Percentiles rank a stretch among this genome's conserved stretches.
Evolutionary conservation across 352 stramenopile genomes (phyloP).

Genomic region (Globisporangium cederbergense): DNA sequence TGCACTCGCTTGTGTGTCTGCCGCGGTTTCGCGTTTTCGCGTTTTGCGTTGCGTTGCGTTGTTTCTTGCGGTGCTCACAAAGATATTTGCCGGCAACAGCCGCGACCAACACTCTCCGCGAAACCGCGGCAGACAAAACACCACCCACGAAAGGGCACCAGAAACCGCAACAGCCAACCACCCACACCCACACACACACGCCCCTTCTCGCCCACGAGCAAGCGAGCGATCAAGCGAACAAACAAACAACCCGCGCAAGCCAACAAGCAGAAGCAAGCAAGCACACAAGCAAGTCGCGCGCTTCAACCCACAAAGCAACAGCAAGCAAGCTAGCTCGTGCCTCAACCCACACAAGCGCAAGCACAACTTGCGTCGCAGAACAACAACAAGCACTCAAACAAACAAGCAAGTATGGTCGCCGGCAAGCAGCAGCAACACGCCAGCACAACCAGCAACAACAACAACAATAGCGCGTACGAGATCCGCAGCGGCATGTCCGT

Average conservation of each 20-base stretch:
- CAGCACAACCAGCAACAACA: slow-evolving; percentile 27
- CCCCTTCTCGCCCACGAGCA: slow-evolving; percentile 2
- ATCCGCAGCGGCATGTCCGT: slow-evolving; percentile 85
- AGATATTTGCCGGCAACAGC: slow-evolving; percentile 14
- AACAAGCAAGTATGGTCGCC: slow-evolving; percentile 30
- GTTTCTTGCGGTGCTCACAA: slow-evolving; percentile 10
- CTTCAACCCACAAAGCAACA: slow-evolving; percentile 8
- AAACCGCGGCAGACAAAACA: slow-evolving; percentile 8
- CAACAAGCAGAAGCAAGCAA: background rate
- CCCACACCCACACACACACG: slow-evolving; percentile 1
- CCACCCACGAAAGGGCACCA: slow-evolving; percentile 8
- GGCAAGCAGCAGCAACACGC: slow-evolving; percentile 29
- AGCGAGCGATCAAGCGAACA: background rate
- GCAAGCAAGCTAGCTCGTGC: background rate
- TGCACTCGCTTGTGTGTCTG: slow-evolving; percentile 1
- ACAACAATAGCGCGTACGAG: slow-evolving; percentile 38
- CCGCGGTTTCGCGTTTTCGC: too few species aligned
- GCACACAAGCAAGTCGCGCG: background rate
- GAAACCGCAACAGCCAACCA: slow-evolving; percentile 10
- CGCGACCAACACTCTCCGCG: slow-evolving; percentile 8
- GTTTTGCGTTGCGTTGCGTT: background rate
- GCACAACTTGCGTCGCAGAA: background rate
- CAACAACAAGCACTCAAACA: background rate
- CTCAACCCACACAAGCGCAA: slow-evolving; percentile 2
- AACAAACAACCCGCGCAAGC: slow-evolving; percentile 3